Evolutionary conservation across 2,329 filamentous ascomycete genomes (phyloP), one percentile per base, ranked within the genome.

Genomic region (Sclerotinia minor): DNA sequence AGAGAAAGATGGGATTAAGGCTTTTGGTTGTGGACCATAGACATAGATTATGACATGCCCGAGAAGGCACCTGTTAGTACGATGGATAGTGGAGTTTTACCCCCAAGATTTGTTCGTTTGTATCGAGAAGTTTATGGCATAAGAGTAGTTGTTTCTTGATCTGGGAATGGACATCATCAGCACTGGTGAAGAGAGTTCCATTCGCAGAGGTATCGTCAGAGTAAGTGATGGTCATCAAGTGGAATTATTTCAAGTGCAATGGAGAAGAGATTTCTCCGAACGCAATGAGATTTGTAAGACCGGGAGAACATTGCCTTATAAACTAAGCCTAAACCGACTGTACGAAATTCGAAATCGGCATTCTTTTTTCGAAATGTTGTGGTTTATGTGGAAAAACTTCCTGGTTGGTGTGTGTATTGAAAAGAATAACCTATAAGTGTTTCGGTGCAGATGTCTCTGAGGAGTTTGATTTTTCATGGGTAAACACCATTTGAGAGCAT

Each of bases 381-480:
- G 19, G 24, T 47, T 21, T 41, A 38, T 67, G 32, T 11, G 44
- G 35, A 1, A 54, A 17, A 45, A 44, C n/a, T 24, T 41, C 11
- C n/a, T n/a, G 2, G 52, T 57, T 7, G 55, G 29, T 44, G 53
- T 35, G 38, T 65, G 52, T 8, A 58, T n/a, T 53, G 24, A 6
- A 41, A 19, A 6, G 24, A 19, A 44, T 52, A 38, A 9, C 41
- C 67, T 13, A 44, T 24, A 24, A n/a, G n/a, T 38, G 29, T 60
- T 44, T 49, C 41, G 17, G 54, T 29, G 17, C 45, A 55, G 2
- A 38, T 67, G 5, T 85, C 80, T 68, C 78, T 75, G 24, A 81
- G 77, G 73, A 84, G 82, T 55, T 88, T 83, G 71, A 32, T 0
- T 82, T 79, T 60, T 83, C 81, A 0, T 81, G 2, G 85, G 82